phyloP scores from a whole-genome alignment of 164 flowering plant species.

The Sextonia rubra region DNA sequence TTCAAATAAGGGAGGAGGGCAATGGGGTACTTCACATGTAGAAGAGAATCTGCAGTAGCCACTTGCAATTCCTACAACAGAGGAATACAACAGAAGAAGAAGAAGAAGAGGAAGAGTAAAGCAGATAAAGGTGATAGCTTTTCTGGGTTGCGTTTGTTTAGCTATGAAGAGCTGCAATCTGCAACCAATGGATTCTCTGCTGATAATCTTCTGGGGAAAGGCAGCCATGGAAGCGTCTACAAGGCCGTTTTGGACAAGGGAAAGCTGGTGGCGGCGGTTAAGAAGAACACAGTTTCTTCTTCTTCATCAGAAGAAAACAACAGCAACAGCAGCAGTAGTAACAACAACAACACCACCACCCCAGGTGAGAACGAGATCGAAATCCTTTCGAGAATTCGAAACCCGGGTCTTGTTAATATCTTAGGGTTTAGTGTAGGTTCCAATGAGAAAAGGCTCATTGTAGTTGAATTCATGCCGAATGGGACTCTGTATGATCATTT shows the following conservation, averaged over 20 bases:
- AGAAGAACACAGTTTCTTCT: constrained; percentile 16
- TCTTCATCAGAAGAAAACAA: not conserved
- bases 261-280: constrained; percentile 65
- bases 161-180: constrained; percentile 72
- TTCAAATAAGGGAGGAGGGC: not conserved
- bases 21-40: constrained; percentile 85
- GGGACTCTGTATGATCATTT: constrained; percentile 80
- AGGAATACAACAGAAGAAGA: not conserved
- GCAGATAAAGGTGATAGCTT: not conserved
- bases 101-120: not conserved
- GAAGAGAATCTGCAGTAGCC: constrained; percentile 58
- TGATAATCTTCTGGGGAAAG: constrained; percentile 62
- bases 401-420: constrained; percentile 79
- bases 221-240: constrained; percentile 86
- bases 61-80: constrained; percentile 25
- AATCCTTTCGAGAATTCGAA: constrained; percentile 63
- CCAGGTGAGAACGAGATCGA: constrained; percentile 74
- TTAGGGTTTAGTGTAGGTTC: constrained; percentile 55
- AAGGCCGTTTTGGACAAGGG: constrained; percentile 65
- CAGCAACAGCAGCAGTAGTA: not conserved
- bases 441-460: constrained; percentile 47
- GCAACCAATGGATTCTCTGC: constrained; percentile 85
- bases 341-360: constrained; percentile 2
- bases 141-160: constrained; percentile 51
- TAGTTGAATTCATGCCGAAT: constrained; percentile 88